Evolutionary conservation across 352 stramenopile genomes (phyloP), one percentile per base, ranked within the genome.

Genomic region (Saprolegnia parasitica): DNA sequence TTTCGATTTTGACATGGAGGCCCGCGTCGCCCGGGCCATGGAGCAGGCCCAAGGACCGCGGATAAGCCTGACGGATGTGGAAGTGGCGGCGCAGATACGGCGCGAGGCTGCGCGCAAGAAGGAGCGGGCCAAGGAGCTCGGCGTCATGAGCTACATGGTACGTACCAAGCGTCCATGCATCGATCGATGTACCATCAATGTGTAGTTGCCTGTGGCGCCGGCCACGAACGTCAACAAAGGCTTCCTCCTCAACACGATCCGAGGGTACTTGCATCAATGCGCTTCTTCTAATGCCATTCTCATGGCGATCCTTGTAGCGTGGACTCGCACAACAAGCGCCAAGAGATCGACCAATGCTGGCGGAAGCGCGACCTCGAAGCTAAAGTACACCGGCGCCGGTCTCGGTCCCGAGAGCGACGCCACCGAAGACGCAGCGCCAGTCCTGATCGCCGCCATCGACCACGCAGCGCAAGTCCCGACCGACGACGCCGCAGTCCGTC

Each of bases 221-320:
- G 29, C 40, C 16, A 37, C 52, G 54, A 67, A 67, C 37, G 32
- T 67, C 58, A 67, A 67, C 58, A 67, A 67, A 50, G 58, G 58
- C 39, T 67, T 67, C 45, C 58, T 67, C 26, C 58, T 67, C 58
- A 67, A 67, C 58, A 67, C 58, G 39, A 67, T 67, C 24, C 49
- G 50, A 18, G 37, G 42, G 42, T 49, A 46, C 8, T 15, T 46
- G 8, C 39, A 16, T 8, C 39, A n/a, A 49, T 1, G 18, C 18
- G 42, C 42, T 4, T 46, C 39, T 16, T n/a, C 3, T 1, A 49
- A n/a, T 4, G 42, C 18, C 42, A 4, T 49, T 49, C 18, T n/a
- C 42, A 49, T 49, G 13, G 42, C 42, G 29, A 5, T 35, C 29
- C 29, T n/a, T 35, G 29, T 49, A 49, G 42, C 42, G 42, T 49